A percentile compares a stretch with the other conserved stretches of the same genome.
Conservation (phyloP, 192 early-diverging fungal genomes). For the Entophlyctis helioformis region DNA sequence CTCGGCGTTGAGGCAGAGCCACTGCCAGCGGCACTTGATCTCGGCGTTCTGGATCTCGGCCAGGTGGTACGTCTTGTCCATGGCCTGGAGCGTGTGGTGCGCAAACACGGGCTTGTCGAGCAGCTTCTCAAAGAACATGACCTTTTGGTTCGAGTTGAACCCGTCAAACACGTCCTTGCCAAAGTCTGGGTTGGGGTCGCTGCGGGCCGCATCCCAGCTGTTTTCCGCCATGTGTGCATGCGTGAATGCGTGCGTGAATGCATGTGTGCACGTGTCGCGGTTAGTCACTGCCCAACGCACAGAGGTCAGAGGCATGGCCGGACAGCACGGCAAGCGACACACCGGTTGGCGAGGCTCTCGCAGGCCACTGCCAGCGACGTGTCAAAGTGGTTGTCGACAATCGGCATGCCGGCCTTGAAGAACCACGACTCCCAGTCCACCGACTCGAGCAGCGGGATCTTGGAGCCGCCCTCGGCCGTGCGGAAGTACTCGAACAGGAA, state of each 20-base stretch:
- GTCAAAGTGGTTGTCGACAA: slow-evolving; percentile 75
- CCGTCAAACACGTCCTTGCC: slow-evolving; percentile 43
- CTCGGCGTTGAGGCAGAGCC: slow-evolving; percentile 61
- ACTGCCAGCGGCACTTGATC: slow-evolving; percentile 78
- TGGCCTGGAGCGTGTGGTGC: slow-evolving; percentile 40
- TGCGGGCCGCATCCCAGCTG: slow-evolving; percentile 39
- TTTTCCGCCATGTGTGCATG: too few relatives aligned
- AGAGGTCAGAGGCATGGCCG: neutral
- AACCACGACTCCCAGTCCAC: slow-evolving; percentile 94
- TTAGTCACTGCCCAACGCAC: too few relatives aligned
- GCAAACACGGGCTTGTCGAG: slow-evolving; percentile 48
- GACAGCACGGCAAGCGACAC: neutral
- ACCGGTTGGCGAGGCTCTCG: slow-evolving; percentile 57
- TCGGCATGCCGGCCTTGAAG: slow-evolving; percentile 37
- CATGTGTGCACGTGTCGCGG: too few relatives aligned
- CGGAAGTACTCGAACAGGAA: slow-evolving; percentile 72
- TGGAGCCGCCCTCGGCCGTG: slow-evolving; percentile 44
- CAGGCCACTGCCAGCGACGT: slow-evolving; percentile 70
- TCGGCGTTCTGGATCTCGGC: slow-evolving; percentile 68
- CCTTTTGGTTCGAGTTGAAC: slow-evolving; percentile 65
- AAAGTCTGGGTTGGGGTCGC: slow-evolving; percentile 38
- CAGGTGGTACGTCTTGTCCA: slow-evolving; percentile 67
- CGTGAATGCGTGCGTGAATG: too few relatives aligned
- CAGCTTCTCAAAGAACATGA: slow-evolving; percentile 74
- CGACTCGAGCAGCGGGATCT: slow-evolving; percentile 55